Evolutionary conservation across 2,329 filamentous ascomycete species (phyloP).

Genomic region (Coleophoma crateriformis): DNA sequence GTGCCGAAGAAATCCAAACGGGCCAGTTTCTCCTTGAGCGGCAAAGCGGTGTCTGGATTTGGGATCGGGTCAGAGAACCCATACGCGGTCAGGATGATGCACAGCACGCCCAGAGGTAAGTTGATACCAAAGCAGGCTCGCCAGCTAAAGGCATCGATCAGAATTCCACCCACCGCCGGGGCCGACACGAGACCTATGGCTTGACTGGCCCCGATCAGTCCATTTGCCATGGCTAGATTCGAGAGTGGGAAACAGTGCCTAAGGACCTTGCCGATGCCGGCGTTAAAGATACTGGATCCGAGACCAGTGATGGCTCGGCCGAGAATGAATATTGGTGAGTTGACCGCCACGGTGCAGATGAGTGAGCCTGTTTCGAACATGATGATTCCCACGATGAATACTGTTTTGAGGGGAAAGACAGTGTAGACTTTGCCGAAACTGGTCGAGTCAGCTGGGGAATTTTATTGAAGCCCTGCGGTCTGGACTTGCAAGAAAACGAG

Average conservation of each 20-base stretch:
- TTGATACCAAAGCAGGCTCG: conserved; percentile 31
- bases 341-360: conserved; percentile 18
- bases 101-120: conserved; percentile 29
- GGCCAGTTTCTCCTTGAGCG: conserved; percentile 25
- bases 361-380: conserved; percentile 23
- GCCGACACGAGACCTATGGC: conserved; percentile 11
- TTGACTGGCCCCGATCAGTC: conserved; percentile 8
- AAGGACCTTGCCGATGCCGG: conserved; percentile 15
- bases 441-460: no score
- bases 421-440: conserved; percentile 14
- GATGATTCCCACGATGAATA: conserved; percentile 7
- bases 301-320: conserved; percentile 14
- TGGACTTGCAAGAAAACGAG: no score
- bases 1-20: conserved; percentile 18
- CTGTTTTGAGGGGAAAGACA: conserved; percentile 10
- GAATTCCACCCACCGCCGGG: conserved; percentile 23
- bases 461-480: no score
- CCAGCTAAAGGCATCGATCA: conserved; percentile 26
- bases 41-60: conserved; percentile 22
- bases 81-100: conserved; percentile 3
- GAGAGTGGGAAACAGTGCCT: not conserved
- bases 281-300: conserved; percentile 17
- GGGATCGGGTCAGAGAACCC: conserved; percentile 28
- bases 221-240: conserved; percentile 10
- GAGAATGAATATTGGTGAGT: conserved; percentile 17